Conservation (phyloP, 2,329 filamentous ascomycete species). For the Calonectria hongkongensis region DNA sequence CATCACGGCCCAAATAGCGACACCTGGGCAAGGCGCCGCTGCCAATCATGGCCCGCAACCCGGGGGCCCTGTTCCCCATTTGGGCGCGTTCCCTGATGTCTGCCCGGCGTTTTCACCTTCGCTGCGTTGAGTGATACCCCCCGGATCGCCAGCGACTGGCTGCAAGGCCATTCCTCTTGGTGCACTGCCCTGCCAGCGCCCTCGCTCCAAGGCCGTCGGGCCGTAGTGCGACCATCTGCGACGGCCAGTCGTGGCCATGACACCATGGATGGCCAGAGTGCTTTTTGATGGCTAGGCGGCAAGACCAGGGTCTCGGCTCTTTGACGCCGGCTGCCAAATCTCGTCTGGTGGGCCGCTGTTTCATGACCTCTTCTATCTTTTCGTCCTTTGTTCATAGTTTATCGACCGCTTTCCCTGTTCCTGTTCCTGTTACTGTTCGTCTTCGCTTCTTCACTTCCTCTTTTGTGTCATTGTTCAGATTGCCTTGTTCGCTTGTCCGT, state of each 20-base stretch:
- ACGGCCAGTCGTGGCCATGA: constrained; percentile 37
- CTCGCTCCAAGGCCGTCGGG: constrained; percentile 37
- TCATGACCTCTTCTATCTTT: constrained; percentile 43
- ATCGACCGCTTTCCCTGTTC: constrained; percentile 26
- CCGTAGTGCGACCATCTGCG: constrained; percentile 35
- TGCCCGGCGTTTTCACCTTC: constrained; percentile 29
- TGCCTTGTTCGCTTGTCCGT: constrained; percentile 4
- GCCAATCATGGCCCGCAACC: constrained; percentile 37
- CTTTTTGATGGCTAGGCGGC: constrained; percentile 30
- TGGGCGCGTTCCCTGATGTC: constrained; percentile 26
- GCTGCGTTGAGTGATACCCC: constrained; percentile 47
- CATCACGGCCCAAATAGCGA: constrained; percentile 36
- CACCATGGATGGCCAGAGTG: constrained; percentile 39
- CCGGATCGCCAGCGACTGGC: constrained; percentile 45
- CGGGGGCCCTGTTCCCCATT: constrained; percentile 22
- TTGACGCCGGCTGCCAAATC: constrained; percentile 21
- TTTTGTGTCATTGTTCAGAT: constrained; percentile 8
- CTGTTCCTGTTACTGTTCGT: not conserved
- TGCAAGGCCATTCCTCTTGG: constrained; percentile 39
- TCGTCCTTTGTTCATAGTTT: constrained; percentile 41
- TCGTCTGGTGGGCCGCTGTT: constrained; percentile 32
- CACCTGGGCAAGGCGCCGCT: constrained; percentile 39
- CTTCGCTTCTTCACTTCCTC: constrained; percentile 17
- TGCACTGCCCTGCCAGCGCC: constrained; percentile 44
- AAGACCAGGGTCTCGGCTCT: constrained; percentile 25